phyloP scores from a whole-genome alignment of 352 stramenopile species.

The Pythium phragmiticola region DNA sequence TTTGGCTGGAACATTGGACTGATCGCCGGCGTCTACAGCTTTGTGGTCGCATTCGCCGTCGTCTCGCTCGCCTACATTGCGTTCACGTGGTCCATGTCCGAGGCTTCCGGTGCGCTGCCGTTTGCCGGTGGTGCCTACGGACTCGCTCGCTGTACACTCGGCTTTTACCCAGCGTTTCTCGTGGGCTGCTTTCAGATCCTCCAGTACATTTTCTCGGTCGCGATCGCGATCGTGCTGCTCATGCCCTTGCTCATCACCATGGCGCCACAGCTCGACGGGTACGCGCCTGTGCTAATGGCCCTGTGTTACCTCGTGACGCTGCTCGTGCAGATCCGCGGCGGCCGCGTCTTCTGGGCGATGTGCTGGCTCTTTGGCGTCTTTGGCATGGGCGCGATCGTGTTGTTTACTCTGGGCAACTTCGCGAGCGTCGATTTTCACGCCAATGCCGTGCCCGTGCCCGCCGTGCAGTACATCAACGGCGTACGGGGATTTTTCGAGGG shows the following conservation, averaged over 20 bases:
- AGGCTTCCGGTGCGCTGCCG: conserved; percentile 28
- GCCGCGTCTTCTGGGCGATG: conserved; percentile 23
- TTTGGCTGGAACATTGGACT: conserved; percentile 33
- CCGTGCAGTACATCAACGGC: conserved; percentile 7
- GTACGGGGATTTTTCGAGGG: conserved; percentile 11
- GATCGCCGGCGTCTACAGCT: conserved; percentile 22
- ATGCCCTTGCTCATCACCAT: conserved; percentile 16
- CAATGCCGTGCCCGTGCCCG: conserved; percentile 3
- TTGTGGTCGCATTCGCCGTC: conserved; percentile 16
- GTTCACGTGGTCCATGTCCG: conserved; percentile 25
- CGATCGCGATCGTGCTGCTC: conserved; percentile 20
- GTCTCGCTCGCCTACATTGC: conserved; percentile 26
- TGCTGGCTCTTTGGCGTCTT: conserved; percentile 16
- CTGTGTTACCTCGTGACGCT: conserved; percentile 17
- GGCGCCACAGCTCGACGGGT: conserved; percentile 3
- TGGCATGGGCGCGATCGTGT: conserved; percentile 11
- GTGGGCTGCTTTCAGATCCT: conserved; percentile 31
- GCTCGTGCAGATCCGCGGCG: conserved; percentile 18
- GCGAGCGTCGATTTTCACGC: conserved; percentile 16
- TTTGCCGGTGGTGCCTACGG: conserved; percentile 37
- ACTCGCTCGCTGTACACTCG: conserved; percentile 29
- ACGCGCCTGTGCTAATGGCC: conserved; percentile 15
- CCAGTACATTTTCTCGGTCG: conserved; percentile 27
- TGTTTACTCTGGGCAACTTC: conserved; percentile 24
- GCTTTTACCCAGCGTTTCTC: conserved; percentile 31